phyloP scores from a whole-genome alignment of 164 flowering plant species.

The Aristolochia contorta region DNA sequence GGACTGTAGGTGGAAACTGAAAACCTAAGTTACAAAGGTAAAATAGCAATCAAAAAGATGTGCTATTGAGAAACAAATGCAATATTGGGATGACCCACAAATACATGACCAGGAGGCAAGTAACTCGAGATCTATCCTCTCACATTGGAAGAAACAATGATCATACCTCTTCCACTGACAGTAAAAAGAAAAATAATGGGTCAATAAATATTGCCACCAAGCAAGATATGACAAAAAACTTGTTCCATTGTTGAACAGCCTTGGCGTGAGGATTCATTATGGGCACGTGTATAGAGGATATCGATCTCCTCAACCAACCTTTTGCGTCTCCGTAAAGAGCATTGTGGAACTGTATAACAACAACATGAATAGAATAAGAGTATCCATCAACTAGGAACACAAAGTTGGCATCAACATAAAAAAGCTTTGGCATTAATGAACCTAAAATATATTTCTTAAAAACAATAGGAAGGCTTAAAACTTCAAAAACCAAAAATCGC shows the following conservation, averaged over 20 bases:
- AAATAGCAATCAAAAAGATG: no score
- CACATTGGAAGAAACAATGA: background rate
- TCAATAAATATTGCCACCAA: conserved; percentile 77
- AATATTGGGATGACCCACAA: no score
- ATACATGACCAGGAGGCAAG: background rate
- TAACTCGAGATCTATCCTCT: conserved; percentile 2
- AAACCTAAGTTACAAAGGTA: no score
- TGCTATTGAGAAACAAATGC: no score
- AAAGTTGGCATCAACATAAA: no score
- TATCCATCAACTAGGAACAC: no score
- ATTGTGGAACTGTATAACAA: conserved; percentile 52
- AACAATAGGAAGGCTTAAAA: no score
- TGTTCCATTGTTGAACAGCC: conserved; percentile 74
- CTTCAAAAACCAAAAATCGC: no score
- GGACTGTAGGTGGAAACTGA: no score
- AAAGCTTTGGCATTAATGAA: no score
- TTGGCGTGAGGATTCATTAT: conserved; percentile 83
- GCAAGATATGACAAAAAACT: conserved; percentile 77
- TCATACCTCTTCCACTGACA: conserved; percentile 49
- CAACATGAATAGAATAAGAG: background rate
- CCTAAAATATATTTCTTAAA: no score
- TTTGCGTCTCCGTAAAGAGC: conserved; percentile 73
- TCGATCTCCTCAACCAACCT: conserved; percentile 60
- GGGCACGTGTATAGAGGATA: conserved; percentile 22
- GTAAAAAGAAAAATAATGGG: conserved; percentile 75